Percentiles rank a stretch among this genome's conserved stretches.
Conservation (phyloP, 805 yeast genomes). For the Sporopachydermia quercuum region DNA sequence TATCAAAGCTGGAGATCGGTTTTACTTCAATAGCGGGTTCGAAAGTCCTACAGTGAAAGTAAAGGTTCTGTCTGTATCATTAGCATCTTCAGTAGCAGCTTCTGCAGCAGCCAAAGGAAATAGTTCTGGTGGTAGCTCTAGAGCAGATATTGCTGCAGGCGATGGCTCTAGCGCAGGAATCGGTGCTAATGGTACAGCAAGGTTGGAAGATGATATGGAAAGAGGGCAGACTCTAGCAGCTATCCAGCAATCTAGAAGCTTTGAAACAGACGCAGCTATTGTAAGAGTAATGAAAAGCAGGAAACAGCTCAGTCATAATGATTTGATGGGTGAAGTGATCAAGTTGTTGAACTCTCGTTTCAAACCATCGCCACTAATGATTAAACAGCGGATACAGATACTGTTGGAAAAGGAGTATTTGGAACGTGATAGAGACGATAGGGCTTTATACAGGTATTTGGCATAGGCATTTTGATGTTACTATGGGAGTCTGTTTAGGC, state of each 20-base stretch:
- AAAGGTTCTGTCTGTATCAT: constrained; percentile 57
- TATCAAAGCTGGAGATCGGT: constrained; percentile 46
- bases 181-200: constrained; percentile 16
- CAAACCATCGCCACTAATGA: constrained; percentile 48
- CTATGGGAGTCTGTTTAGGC: neutral
- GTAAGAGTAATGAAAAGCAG: constrained; percentile 79
- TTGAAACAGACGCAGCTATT: constrained; percentile 70
- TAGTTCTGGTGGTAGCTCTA: neutral
- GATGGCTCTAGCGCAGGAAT: constrained; percentile 1
- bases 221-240: constrained; percentile 32
- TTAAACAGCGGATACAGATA: constrained; percentile 60
- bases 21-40: constrained; percentile 53
- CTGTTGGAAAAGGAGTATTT: constrained; percentile 72
- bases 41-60: constrained; percentile 53
- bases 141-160: too few relatives aligned
- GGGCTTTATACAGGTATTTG: constrained; percentile 48
- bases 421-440: constrained; percentile 49
- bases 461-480: constrained; percentile 24
- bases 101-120: neutral
- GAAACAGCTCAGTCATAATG: constrained; percentile 43
- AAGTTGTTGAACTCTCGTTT: constrained; percentile 48
- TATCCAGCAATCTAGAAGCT: constrained; percentile 46
- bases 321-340: constrained; percentile 50
- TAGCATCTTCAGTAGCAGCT: constrained; percentile 7
- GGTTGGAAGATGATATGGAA: constrained; percentile 39